Percentiles rank a stretch among this genome's conserved stretches.
Evolutionary conservation across 1,284 basidiomycete species (phyloP).

Genomic region (Ceratobasidium sp.): DNA sequence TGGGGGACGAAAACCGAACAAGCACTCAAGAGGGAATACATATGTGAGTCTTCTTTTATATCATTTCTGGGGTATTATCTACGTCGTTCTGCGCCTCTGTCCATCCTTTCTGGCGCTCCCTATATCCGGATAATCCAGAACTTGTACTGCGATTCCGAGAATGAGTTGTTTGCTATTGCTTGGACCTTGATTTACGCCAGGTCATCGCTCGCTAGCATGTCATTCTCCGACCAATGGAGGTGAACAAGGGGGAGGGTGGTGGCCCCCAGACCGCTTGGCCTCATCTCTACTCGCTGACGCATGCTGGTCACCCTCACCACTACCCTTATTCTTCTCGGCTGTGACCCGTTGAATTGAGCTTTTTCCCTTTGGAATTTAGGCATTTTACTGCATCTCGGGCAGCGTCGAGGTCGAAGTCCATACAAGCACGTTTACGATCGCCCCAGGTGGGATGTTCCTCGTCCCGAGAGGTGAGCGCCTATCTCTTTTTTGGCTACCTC

Average conservation of each 20-base stretch:
- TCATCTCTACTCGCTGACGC: too few species aligned
- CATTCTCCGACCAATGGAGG: too few species aligned
- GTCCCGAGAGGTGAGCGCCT: conserved; percentile 83
- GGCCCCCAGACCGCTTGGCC: background rate
- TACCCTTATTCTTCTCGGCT: background rate
- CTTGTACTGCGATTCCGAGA: too few species aligned
- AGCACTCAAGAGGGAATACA: conserved; percentile 92
- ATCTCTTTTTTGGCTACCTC: background rate
- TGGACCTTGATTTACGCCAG: too few species aligned
- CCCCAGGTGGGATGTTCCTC: conserved; percentile 89
- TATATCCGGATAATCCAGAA: too few species aligned
- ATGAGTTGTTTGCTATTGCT: too few species aligned
- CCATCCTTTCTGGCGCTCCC: too few species aligned
- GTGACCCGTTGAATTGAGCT: background rate
- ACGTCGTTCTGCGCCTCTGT: too few species aligned
- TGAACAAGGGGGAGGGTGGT: background rate
- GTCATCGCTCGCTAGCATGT: too few species aligned
- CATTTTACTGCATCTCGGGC: conserved; percentile 90
- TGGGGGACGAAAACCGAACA: conserved; percentile 83
- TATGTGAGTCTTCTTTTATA: conserved; percentile 75
- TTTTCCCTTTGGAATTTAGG: conserved; percentile 69
- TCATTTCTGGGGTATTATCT: background rate
- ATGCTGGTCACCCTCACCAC: too few species aligned
- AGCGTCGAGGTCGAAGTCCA: conserved; percentile 89
- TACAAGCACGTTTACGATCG: conserved; percentile 80